Conservation (phyloP, 257 asterid genomes). For the Solanum chaucha region DNA sequence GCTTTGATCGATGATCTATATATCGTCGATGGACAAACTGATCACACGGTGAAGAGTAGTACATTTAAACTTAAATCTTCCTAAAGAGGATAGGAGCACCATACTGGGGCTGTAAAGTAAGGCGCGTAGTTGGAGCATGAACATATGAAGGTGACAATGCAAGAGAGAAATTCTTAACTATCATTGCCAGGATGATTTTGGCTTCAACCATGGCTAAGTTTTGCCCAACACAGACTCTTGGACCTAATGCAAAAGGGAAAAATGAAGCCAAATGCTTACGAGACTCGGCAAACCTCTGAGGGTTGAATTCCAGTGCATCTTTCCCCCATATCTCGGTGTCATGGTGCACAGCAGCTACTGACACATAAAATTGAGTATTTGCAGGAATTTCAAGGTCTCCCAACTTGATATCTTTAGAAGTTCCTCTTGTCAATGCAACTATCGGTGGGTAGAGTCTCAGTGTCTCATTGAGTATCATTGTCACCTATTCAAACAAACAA, state of each 20-base stretch:
- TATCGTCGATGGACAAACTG: neutral
- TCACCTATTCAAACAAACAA: slow-evolving; percentile 21
- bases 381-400: slow-evolving; percentile 49
- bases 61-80: slow-evolving; percentile 5
- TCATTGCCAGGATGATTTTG: slow-evolving; percentile 40
- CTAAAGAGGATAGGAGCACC: slow-evolving; percentile 49
- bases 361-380: slow-evolving; percentile 35
- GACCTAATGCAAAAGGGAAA: slow-evolving; percentile 64
- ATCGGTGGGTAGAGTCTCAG: slow-evolving; percentile 59
- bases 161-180: slow-evolving; percentile 35
- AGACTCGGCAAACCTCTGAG: slow-evolving; percentile 33
- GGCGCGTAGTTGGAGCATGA: slow-evolving; percentile 51
- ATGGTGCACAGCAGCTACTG: slow-evolving; percentile 53
- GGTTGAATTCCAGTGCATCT: slow-evolving; percentile 52
- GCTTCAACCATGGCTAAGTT: slow-evolving; percentile 57
- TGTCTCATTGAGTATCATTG: slow-evolving; percentile 57
- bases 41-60: neutral
- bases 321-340: slow-evolving; percentile 57
- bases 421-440: slow-evolving; percentile 29
- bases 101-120: slow-evolving; percentile 57
- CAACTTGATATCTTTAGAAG: slow-evolving; percentile 28
- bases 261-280: slow-evolving; percentile 46
- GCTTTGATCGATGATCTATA: neutral
- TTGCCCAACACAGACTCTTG: slow-evolving; percentile 63
- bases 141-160: slow-evolving; percentile 49